Percentiles rank a stretch among this genome's conserved stretches.
phyloP scores from a whole-genome alignment of 345 rosid species.

The Sonneratia alba region DNA sequence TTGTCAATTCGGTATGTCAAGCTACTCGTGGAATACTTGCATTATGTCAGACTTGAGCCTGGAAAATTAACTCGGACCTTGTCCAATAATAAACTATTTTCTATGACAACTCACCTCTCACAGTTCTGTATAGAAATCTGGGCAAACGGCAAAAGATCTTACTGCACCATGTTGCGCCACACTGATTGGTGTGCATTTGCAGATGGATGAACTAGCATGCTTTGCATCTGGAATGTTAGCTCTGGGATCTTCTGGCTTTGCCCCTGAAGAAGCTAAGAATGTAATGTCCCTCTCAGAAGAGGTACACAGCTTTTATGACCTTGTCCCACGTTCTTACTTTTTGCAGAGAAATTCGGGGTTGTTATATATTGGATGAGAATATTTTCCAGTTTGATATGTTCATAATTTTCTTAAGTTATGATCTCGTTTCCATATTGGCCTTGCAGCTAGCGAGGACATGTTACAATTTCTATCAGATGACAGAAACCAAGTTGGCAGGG shows the following conservation, averaged over 20 bases:
- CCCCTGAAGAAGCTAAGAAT: conserved; percentile 45
- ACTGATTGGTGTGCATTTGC: conserved; percentile 11
- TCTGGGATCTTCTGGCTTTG: conserved; percentile 80
- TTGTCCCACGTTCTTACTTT: not conserved
- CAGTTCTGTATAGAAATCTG: no score
- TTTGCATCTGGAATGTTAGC: conserved; percentile 98
- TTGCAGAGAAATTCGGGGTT: not conserved
- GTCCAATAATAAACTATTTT: no score
- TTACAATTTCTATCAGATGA: conserved; percentile 86
- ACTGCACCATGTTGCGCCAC: not conserved
- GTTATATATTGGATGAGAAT: not conserved
- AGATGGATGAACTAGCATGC: conserved; percentile 99
- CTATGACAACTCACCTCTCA: not conserved
- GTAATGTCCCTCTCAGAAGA: conserved; percentile 75
- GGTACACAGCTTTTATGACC: conserved; percentile 28
- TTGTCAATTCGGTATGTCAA: conserved; percentile 42
- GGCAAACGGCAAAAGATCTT: not conserved
- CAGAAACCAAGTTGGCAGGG: conserved; percentile 87
- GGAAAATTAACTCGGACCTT: not conserved
- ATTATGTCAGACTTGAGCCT: not conserved
- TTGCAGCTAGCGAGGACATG: conserved; percentile 96
- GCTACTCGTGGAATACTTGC: conserved; percentile 1
- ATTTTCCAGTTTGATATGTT: not conserved
- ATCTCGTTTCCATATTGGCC: not conserved
- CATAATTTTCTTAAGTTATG: not conserved